Percentiles rank a stretch among this genome's conserved stretches.
These are phyloP conservation scores for Nakazawaea anatomiae DNA, from an alignment of 805 yeast genomes.

Conservation along the genomic window DNA sequence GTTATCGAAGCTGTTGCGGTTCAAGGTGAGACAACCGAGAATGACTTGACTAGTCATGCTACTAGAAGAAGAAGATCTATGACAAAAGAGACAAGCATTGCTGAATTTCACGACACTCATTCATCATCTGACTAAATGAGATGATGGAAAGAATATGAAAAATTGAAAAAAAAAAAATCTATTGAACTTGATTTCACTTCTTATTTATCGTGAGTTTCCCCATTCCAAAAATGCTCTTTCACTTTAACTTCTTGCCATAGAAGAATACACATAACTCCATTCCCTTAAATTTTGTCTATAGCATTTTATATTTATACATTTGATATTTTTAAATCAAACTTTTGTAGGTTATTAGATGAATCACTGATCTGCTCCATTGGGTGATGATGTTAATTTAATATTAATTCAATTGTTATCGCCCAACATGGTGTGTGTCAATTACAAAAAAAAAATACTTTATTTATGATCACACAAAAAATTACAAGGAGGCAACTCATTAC, in stretches of 20 bases:
- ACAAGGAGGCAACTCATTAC: too few relatives aligned
- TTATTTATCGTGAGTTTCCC: background rate
- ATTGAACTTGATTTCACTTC: background rate
- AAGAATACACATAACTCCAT: too few relatives aligned
- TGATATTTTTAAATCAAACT: too few relatives aligned
- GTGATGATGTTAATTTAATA: too few relatives aligned
- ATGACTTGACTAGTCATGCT: background rate
- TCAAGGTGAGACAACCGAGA: background rate
- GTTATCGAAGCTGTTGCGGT: constrained; percentile 11
- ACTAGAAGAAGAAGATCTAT: background rate
- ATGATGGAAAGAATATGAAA: background rate
- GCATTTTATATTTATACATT: background rate
- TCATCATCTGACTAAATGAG: background rate
- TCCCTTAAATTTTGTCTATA: background rate
- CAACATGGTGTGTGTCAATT: too few relatives aligned
- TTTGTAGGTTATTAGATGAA: background rate
- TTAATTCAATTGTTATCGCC: too few relatives aligned
- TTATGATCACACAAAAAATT: too few relatives aligned
- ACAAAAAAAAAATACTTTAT: too few relatives aligned
- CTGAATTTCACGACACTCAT: constrained; percentile 1
- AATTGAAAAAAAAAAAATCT: too few relatives aligned
- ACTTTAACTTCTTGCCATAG: too few relatives aligned
- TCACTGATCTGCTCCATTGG: too few relatives aligned
- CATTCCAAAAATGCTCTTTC: too few relatives aligned
- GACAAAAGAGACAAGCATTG: constrained; percentile 3